Conservation (phyloP, 2,329 filamentous ascomycete species). For the Geosmithia putterillii region DNA sequence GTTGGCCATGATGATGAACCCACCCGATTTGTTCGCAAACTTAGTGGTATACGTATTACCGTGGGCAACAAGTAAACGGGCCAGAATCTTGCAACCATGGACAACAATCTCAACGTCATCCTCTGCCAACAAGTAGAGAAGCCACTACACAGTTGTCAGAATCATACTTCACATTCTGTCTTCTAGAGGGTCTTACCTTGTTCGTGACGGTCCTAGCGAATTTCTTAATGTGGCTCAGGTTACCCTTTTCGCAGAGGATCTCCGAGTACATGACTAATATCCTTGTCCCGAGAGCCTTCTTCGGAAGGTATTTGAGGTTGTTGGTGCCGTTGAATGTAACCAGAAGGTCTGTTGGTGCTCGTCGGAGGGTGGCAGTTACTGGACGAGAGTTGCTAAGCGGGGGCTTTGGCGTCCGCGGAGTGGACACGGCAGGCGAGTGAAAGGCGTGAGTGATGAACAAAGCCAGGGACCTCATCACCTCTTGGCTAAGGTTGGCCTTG, state of each 20-base stretch:
- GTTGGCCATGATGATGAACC: slow-evolving; percentile 75
- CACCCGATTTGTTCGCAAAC: slow-evolving; percentile 72
- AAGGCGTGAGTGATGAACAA: slow-evolving; percentile 90
- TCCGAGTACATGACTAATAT: slow-evolving; percentile 68
- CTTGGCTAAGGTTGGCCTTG: slow-evolving; percentile 67
- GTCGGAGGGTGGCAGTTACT: slow-evolving; percentile 25
- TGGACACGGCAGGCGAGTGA: slow-evolving; percentile 42
- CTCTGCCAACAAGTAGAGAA: slow-evolving; percentile 82
- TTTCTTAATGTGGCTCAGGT: slow-evolving; percentile 59
- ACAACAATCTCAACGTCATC: slow-evolving; percentile 74
- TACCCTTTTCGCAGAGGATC: slow-evolving; percentile 64
- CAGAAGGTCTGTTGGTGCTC: slow-evolving; percentile 21
- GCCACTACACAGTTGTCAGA: slow-evolving; percentile 47
- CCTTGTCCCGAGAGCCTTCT: slow-evolving; percentile 59
- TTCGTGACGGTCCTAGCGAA: slow-evolving; percentile 94
- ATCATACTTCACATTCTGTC: background rate
- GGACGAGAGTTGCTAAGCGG: slow-evolving; percentile 23
- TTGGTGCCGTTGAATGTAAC: slow-evolving; percentile 15
- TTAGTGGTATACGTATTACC: slow-evolving; percentile 73
- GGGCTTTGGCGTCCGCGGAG: slow-evolving; percentile 38
- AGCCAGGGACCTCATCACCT: slow-evolving; percentile 75
- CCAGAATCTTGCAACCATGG: slow-evolving; percentile 70
- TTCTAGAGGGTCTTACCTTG: slow-evolving; percentile 47
- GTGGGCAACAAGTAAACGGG: slow-evolving; percentile 71
- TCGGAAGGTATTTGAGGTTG: slow-evolving; percentile 33